phyloP scores from a whole-genome alignment of 2,329 filamentous ascomycete genomes.

The Cryphonectria japonica region DNA sequence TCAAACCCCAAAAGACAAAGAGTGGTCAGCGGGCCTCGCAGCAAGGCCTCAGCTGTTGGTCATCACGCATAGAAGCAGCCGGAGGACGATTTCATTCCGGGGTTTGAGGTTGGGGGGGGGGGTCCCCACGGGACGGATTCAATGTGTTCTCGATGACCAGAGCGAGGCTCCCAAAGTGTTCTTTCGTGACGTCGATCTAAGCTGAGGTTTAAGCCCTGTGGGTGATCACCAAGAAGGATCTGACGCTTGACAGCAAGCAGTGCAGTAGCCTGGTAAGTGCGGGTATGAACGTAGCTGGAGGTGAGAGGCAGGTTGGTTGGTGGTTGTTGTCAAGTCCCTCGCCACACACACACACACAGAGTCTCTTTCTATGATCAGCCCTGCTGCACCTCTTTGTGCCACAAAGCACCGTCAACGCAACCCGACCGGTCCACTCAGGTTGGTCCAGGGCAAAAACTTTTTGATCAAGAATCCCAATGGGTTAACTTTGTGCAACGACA shows the following conservation, averaged over 20 bases:
- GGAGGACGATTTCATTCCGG: background rate
- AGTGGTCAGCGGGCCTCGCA: background rate
- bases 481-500: too few species aligned
- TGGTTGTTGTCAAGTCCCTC: background rate
- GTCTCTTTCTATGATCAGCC: background rate
- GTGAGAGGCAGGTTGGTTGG: background rate
- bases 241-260: background rate
- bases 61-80: background rate
- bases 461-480: too few species aligned
- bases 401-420: background rate
- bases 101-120: too few species aligned
- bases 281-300: background rate
- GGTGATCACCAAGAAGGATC: background rate
- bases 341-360: background rate
- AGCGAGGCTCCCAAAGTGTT: background rate
- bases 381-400: background rate
- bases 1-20: background rate
- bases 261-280: background rate
- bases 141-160: background rate
- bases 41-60: background rate
- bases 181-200: constrained; percentile 1
- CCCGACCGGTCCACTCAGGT: background rate
- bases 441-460: background rate
- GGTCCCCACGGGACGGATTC: too few species aligned
- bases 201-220: constrained; percentile 2